Evolutionary conservation across 129 eudicot species (phyloP), one percentile per base, ranked within the genome.

Genomic region (Artemisia tridentata): DNA sequence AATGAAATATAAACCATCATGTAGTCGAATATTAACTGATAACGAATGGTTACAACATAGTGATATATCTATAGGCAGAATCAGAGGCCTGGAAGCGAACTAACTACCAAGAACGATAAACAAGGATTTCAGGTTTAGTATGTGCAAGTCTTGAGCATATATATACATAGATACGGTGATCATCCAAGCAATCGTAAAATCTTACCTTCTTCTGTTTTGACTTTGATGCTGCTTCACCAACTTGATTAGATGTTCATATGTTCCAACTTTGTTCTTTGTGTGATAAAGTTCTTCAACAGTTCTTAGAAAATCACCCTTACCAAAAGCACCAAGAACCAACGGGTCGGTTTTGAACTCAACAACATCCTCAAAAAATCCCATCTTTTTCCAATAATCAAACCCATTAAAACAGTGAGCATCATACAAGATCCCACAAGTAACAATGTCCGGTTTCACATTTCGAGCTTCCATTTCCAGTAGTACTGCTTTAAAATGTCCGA

Each of bases 291-390:
- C 79, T 74, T 78, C 88, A 64, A 71, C 16, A 51, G 15, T 62
- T 57, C 5, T 67, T 48, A 81, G 52, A 55, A 84, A 84, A 29
- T 18, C 58, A 31, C 86, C 89, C 57, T 81, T 84, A 11, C 89
- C 89, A 78, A 78, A 84, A 51, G 75, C 81, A 78, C 34, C 66
- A 56, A 84, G 56, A 84, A 84, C 86, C 71, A 81, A 68, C 68
- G 83, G 74, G 70, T 84, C 85, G 5, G 45, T 38, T 38, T 38
- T 38, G 1, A 84, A 60, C 66, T 78, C 89, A 68, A 81, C 85
- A 38, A 38, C 45, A 38, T 38, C 76, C 47, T 79, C 73, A 38
- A 84, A 67, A 75, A 69, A 74, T 10, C 89, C 83, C 63, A 38
- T 25, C 72, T 67, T 78, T 61, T 31, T 78, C 89, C 81, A 78